Evolutionary conservation across 176 grass and related monocot genomes (phyloP).

Genomic region (Stipa capillata): DNA sequence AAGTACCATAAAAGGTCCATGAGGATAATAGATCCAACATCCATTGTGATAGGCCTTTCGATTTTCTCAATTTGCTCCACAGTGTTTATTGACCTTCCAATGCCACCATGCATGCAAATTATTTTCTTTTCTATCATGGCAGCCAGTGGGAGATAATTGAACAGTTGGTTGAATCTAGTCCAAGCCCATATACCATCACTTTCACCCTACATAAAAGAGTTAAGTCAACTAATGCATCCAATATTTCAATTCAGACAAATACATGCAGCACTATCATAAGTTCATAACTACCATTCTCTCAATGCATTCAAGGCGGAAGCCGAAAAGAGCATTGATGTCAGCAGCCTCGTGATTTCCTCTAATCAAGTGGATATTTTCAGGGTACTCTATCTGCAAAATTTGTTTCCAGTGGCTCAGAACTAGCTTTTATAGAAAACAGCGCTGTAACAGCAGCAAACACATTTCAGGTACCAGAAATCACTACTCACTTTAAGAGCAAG

Average conservation of each 20-base stretch:
- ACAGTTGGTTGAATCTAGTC: constrained; percentile 95
- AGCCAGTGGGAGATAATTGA: constrained; percentile 95
- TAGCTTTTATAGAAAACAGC: neutral
- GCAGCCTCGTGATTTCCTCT: constrained; percentile 99
- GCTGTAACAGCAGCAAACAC: neutral
- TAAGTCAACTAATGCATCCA: neutral
- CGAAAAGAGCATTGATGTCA: constrained; percentile 99
- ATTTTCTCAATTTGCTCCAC: constrained; percentile 98
- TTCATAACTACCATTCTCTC: constrained; percentile 99
- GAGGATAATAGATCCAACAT: constrained; percentile 90
- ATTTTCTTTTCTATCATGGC: constrained; percentile 99
- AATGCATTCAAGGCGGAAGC: constrained; percentile 96
- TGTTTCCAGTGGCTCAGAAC: constrained; percentile 21
- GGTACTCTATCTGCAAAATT: constrained; percentile 88
- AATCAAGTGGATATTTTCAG: constrained; percentile 84
- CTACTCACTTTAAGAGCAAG: constrained; percentile 93
- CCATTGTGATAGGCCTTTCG: constrained; percentile 99
- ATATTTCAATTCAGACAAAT: constrained; percentile 12
- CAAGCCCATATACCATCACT: constrained; percentile 98
- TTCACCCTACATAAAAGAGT: constrained; percentile 66
- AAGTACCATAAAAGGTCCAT: constrained; percentile 97
- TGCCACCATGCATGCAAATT: constrained; percentile 99
- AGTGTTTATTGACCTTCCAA: constrained; percentile 88
- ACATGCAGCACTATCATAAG: neutral
- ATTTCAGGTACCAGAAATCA: constrained; percentile 5